Conservation (phyloP, 352 stramenopile genomes). For the Halophytophthora polymorphica region DNA sequence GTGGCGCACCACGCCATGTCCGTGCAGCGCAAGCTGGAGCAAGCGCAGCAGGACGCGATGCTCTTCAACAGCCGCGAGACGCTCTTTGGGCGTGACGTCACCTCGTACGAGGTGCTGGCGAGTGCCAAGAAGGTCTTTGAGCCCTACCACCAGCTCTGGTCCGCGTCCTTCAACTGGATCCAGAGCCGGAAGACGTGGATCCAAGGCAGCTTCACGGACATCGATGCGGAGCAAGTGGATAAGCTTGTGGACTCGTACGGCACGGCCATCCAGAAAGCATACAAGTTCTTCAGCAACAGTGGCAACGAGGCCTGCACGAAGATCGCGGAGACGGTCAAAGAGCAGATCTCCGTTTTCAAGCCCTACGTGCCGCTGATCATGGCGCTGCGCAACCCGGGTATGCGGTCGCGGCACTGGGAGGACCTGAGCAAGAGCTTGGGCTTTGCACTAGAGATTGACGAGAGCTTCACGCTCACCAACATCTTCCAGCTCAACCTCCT, state of each 20-base stretch:
- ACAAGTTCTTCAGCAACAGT: slow-evolving; percentile 90
- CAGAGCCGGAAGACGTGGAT: slow-evolving; percentile 91
- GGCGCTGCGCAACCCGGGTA: slow-evolving; percentile 89
- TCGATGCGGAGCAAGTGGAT: slow-evolving; percentile 92
- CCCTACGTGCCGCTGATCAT: slow-evolving; percentile 92
- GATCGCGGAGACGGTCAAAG: slow-evolving; percentile 90
- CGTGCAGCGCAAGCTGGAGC: slow-evolving; percentile 86
- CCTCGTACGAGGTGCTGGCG: slow-evolving; percentile 84
- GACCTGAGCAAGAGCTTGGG: slow-evolving; percentile 77
- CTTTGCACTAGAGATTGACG: slow-evolving; percentile 86
- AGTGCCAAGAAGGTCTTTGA: slow-evolving; percentile 93
- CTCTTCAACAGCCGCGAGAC: slow-evolving; percentile 93
- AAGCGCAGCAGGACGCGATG: slow-evolving; percentile 87
- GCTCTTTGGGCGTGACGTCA: slow-evolving; percentile 88
- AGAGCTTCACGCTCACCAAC: slow-evolving; percentile 84
- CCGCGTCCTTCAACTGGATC: slow-evolving; percentile 89
- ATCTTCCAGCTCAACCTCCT: slow-evolving; percentile 84
- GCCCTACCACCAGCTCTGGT: slow-evolving; percentile 92
- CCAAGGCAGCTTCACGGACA: slow-evolving; percentile 85
- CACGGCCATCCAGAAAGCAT: slow-evolving; percentile 87
- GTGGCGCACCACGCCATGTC: slow-evolving; percentile 83
- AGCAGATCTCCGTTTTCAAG: slow-evolving; percentile 92
- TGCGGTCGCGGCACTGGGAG: slow-evolving; percentile 93
- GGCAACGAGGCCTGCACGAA: slow-evolving; percentile 85
- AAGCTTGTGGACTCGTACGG: slow-evolving; percentile 85